Conservation (phyloP, 257 asterid genomes). For the Petunia axillaris region DNA sequence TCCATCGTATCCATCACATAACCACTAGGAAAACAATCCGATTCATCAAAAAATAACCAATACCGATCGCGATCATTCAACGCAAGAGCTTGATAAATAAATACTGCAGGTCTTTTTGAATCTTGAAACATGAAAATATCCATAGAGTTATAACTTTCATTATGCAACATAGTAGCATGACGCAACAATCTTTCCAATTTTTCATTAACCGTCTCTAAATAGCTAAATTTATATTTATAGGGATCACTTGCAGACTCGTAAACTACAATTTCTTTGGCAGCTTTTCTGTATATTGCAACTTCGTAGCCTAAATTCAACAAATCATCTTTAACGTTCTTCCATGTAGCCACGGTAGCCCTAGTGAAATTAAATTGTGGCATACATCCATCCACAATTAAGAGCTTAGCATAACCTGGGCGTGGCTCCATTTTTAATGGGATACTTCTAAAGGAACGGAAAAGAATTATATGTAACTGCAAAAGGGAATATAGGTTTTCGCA, state of each 20-base stretch:
- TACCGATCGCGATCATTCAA: conserved; percentile 13
- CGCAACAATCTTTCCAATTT: not conserved
- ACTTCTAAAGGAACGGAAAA: no score
- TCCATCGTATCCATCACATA: no score
- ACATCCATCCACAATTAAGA: not conserved
- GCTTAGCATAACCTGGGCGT: not conserved
- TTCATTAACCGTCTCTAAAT: not conserved
- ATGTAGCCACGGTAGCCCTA: not conserved
- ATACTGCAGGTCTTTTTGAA: not conserved
- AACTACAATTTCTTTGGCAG: not conserved
- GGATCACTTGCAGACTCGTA: not conserved
- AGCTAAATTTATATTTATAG: not conserved
- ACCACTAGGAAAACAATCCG: not conserved
- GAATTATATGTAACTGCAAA: no score
- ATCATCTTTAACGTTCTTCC: not conserved
- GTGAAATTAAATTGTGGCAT: not conserved
- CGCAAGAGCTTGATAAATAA: not conserved
- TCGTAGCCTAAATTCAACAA: not conserved
- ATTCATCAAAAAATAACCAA: conserved; percentile 10
- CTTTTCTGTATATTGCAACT: not conserved
- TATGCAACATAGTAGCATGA: not conserved
- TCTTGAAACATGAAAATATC: not conserved
- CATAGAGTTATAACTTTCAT: not conserved
- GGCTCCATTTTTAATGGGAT: not conserved
- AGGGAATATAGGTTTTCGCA: no score